These are phyloP conservation scores for Durio zibethinus DNA, from an alignment of 345 rosid genomes.

Conservation along the genomic window DNA sequence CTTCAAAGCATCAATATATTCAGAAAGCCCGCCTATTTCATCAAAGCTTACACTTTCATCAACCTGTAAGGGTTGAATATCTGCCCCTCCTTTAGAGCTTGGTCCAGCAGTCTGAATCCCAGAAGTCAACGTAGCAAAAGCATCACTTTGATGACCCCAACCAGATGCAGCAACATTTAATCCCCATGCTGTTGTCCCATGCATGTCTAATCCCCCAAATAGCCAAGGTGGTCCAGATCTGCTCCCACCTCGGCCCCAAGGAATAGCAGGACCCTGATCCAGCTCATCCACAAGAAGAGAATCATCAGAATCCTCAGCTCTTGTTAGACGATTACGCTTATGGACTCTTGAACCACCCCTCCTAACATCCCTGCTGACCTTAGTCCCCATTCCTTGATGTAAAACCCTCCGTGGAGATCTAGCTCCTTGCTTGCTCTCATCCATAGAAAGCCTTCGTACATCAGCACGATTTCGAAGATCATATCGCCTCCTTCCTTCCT, in stretches of 20 bases:
- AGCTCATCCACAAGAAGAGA: conserved; percentile 99
- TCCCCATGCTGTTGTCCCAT: conserved; percentile 79
- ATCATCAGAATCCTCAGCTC: conserved; percentile 98
- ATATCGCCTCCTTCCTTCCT: conserved; percentile 92
- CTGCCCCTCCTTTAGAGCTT: conserved; percentile 99
- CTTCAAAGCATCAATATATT: conserved; percentile 89
- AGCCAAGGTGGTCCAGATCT: conserved; percentile 97
- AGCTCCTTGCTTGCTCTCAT: conserved; percentile 74
- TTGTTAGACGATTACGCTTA: conserved; percentile 76
- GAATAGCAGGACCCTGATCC: conserved; percentile 94
- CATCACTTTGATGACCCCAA: conserved; percentile 98
- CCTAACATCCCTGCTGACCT: conserved; percentile 81
- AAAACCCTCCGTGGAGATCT: conserved; percentile 91
- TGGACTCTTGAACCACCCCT: conserved; percentile 94
- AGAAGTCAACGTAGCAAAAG: conserved; percentile 61
- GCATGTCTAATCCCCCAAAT: conserved; percentile 91
- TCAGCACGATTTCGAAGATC: conserved; percentile 97
- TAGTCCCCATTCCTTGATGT: conserved; percentile 95
- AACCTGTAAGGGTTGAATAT: conserved; percentile 97
- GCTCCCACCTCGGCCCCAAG: conserved; percentile 95
- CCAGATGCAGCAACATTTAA: conserved; percentile 97
- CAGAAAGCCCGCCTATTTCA: conserved; percentile 96
- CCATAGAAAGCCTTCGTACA: conserved; percentile 74
- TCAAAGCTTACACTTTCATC: conserved; percentile 91
- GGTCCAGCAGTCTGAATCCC: conserved; percentile 99